Evolutionary conservation across 2,329 filamentous ascomycete species (phyloP), one percentile per base, ranked within the genome.

Genomic region (Tolypocladium amazonense): DNA sequence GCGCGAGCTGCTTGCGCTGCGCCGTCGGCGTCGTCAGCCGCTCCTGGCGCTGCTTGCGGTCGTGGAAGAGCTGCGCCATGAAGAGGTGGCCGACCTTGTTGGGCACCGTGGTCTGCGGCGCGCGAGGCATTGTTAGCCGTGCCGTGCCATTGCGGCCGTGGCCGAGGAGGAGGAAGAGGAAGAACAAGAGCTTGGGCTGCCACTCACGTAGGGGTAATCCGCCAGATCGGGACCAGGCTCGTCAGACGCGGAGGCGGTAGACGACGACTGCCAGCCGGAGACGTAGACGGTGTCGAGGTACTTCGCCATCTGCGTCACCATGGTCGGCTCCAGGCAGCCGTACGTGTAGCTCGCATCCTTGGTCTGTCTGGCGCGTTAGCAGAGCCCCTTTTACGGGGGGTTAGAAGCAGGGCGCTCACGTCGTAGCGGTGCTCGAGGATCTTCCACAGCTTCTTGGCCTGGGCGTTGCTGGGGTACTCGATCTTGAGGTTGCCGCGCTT

Each of bases 231-330:
- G 94, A 45, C 93, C 94, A 33, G 94, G 94, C 79, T 99, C 94
- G 69, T 99, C 92, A 8, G 92, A 93, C 1, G 92, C 85, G 3
- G 93, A 97, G 56, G 94, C 94, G 9, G 94, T 99, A 30, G 92
- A 97, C 1, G 93, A 97, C 65, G 90, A 96, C 77, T 99, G 94
- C 94, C 94, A 99, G 65, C 94, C 94, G 59, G 94, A 97, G 63
- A 99, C 94, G 75, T 99, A 99, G 73, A 99, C 90, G 39, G 94
- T 99, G 72, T 99, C 94, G 63, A 99, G 83, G 75, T 95, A 97
- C 77, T 97, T 96, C 69, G 93, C 93, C 94, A 99, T 99, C 76
- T 99, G 94, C 35, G 94, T 97, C 73, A 99, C 84, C 90, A 97
- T 97, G 60, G 96, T 96, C 14, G 94, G 94, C 72, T 99, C 94